phyloP scores from a whole-genome alignment of 148 eudicot genomes.

The Polygonum aviculare region DNA sequence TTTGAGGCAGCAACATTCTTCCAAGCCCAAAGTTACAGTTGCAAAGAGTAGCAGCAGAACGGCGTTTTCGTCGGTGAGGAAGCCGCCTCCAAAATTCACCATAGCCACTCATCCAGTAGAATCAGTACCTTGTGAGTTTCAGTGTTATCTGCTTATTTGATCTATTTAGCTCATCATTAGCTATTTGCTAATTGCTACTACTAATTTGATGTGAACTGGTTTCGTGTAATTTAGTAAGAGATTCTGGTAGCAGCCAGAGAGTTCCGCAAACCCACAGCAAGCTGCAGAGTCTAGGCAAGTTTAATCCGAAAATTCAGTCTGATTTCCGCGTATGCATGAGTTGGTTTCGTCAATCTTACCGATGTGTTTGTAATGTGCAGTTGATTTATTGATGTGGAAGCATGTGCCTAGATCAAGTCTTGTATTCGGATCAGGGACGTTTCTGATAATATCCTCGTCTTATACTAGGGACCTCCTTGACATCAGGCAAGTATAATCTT shows the following conservation, averaged over 20 bases:
- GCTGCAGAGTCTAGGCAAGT: slow-evolving; percentile 6
- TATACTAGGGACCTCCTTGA: neutral
- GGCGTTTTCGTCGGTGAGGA: neutral
- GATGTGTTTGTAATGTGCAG: neutral
- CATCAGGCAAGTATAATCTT: neutral
- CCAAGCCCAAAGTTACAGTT: neutral
- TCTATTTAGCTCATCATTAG: neutral
- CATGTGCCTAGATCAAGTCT: slow-evolving; percentile 8
- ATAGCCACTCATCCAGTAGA: neutral
- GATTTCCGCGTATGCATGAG: neutral
- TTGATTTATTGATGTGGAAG: slow-evolving; percentile 9
- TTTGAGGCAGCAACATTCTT: neutral
- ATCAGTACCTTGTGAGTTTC: slow-evolving; percentile 1
- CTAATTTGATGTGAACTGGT: too few species aligned
- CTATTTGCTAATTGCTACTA: neutral
- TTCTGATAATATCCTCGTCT: slow-evolving; percentile 7
- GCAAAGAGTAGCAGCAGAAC: neutral
- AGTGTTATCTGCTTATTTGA: neutral
- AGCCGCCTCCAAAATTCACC: slow-evolving; percentile 1
- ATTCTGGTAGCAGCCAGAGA: too few species aligned
- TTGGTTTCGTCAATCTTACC: neutral
- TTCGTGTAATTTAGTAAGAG: too few species aligned
- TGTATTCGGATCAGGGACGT: slow-evolving; percentile 6
- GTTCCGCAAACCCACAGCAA: neutral
- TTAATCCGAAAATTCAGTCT: neutral